Conservation (phyloP, 352 stramenopile genomes). For the Phytophthora hibernalis region DNA sequence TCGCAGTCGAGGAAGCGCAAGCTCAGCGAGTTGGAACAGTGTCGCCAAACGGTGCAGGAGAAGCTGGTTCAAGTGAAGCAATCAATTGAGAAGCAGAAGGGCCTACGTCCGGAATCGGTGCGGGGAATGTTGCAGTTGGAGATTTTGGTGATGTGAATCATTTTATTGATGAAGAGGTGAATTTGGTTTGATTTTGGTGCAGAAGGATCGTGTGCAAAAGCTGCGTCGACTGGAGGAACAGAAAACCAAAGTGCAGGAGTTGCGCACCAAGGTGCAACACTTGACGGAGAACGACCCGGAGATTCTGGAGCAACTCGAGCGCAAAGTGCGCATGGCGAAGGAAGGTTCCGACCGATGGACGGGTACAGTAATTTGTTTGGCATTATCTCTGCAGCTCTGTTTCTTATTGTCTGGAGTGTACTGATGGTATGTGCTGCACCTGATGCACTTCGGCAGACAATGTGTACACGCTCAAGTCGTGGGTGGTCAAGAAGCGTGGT, state of each 20-base stretch:
- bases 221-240: constrained; percentile 61
- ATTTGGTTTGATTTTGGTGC: constrained; percentile 8
- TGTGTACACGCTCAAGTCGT: constrained; percentile 82
- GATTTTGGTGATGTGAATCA: not conserved
- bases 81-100: constrained; percentile 58
- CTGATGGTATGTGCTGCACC: not conserved
- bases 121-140: not conserved
- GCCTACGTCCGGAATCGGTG: constrained; percentile 67
- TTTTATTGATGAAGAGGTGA: not conserved
- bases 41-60: constrained; percentile 39
- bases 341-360: constrained; percentile 80
- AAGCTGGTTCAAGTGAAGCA: constrained; percentile 62
- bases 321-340: constrained; percentile 72
- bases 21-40: constrained; percentile 68
- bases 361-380: constrained; percentile 33
- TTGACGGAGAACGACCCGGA: constrained; percentile 80
- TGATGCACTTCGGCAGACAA: constrained; percentile 55
- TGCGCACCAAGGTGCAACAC: constrained; percentile 65
- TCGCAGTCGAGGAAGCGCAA: constrained; percentile 85
- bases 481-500: constrained; percentile 82
- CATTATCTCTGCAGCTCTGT: not conserved
- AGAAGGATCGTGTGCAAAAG: constrained; percentile 75
- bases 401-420: not conserved
- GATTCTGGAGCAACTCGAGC: constrained; percentile 66
- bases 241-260: constrained; percentile 53